Conservation (phyloP, 2,329 filamentous ascomycete species). For the Fusarium sp. region DNA sequence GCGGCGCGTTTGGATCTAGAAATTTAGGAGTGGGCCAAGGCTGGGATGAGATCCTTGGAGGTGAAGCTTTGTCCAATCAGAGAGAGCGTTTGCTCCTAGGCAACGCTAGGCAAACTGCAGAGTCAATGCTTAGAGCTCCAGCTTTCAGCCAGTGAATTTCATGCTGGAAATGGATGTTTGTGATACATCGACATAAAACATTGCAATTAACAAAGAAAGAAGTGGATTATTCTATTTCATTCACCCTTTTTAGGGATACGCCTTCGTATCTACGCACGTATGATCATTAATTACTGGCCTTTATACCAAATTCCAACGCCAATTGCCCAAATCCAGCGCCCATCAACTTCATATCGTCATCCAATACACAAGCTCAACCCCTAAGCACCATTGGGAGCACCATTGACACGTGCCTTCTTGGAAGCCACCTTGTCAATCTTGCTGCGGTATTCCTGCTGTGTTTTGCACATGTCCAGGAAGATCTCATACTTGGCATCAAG, state of each 20-base stretch:
- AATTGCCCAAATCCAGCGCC: constrained; percentile 14
- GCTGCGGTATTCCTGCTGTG: constrained; percentile 83
- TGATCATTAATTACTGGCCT: constrained; percentile 28
- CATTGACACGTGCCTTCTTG: constrained; percentile 48
- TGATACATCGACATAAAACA: neutral
- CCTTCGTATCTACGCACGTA: constrained; percentile 6
- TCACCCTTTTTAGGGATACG: constrained; percentile 4
- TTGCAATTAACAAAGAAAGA: neutral
- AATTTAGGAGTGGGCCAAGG: constrained; percentile 45
- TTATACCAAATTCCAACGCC: constrained; percentile 14
- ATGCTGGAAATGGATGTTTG: neutral
- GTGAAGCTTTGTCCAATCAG: constrained; percentile 49
- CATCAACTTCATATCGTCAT: constrained; percentile 10
- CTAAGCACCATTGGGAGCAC: constrained; percentile 44
- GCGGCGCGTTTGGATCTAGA: constrained; percentile 42
- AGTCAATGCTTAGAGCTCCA: constrained; percentile 4
- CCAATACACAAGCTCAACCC: neutral
- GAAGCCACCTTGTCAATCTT: constrained; percentile 73
- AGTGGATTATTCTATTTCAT: constrained; percentile 20
- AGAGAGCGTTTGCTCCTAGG: constrained; percentile 13
- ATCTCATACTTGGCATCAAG: constrained; percentile 91
- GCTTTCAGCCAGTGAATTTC: neutral
- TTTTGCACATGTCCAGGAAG: constrained; percentile 91
- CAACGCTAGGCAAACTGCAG: constrained; percentile 25
- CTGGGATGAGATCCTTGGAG: constrained; percentile 36